phyloP scores from a whole-genome alignment of 2,329 filamentous ascomycete genomes.

The Fusarium oxysporum region DNA sequence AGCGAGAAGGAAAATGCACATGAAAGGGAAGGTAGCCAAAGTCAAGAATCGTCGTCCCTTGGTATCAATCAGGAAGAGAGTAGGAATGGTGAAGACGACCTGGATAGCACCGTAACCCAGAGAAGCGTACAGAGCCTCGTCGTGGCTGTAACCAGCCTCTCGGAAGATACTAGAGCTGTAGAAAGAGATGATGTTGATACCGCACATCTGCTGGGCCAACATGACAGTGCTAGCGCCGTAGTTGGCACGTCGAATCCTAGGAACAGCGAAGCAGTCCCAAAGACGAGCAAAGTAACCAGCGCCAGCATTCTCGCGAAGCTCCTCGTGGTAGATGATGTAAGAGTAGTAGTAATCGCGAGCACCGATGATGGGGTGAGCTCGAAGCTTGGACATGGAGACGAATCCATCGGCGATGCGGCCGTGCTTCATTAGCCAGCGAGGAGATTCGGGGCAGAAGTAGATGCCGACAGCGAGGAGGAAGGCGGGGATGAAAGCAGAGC shows the following conservation, averaged over 20 bases:
- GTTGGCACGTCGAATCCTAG: slow-evolving; percentile 76
- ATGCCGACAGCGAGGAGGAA: slow-evolving; percentile 65
- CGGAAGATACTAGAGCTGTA: slow-evolving; percentile 28
- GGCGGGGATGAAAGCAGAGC: slow-evolving; percentile 70
- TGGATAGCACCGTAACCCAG: slow-evolving; percentile 24
- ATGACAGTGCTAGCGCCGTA: slow-evolving; percentile 84
- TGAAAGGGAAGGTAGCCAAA: slow-evolving; percentile 17
- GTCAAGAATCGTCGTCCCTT: slow-evolving; percentile 24
- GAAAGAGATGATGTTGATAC: slow-evolving; percentile 63
- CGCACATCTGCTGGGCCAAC: slow-evolving; percentile 79
- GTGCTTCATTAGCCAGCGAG: slow-evolving; percentile 75
- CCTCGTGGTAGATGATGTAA: slow-evolving; percentile 57
- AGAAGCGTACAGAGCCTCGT: slow-evolving; percentile 18
- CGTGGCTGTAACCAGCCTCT: neutral
- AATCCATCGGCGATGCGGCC: slow-evolving; percentile 70
- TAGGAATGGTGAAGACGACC: slow-evolving; percentile 26
- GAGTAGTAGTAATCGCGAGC: slow-evolving; percentile 71
- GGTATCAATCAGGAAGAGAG: slow-evolving; percentile 30
- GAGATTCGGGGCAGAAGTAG: slow-evolving; percentile 73
- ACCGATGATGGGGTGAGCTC: slow-evolving; percentile 65
- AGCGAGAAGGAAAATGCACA: slow-evolving; percentile 17
- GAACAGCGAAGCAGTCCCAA: slow-evolving; percentile 73
- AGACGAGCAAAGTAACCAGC: slow-evolving; percentile 61
- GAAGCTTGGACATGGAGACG: slow-evolving; percentile 62
- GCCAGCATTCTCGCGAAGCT: slow-evolving; percentile 53